Percentiles rank a stretch among this genome's conserved stretches.
phyloP scores from a whole-genome alignment of 352 stramenopile species.

The Globisporangium parvum region DNA sequence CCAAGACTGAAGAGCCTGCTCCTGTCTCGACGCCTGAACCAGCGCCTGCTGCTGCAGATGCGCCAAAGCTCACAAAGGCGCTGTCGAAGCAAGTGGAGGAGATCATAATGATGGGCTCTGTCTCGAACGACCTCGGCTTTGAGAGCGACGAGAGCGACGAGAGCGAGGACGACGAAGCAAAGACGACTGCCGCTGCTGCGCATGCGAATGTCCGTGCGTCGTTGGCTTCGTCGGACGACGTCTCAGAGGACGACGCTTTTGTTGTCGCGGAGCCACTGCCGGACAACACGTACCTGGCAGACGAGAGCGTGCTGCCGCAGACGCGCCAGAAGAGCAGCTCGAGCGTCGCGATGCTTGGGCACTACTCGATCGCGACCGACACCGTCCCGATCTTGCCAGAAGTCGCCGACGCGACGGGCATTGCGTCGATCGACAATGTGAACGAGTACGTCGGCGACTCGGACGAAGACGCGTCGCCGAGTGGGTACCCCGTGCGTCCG shows the following conservation, averaged over 20 bases:
- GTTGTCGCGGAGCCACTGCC: slow-evolving; percentile 2
- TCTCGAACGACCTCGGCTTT: slow-evolving; percentile 45
- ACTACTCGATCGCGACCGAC: slow-evolving; percentile 62
- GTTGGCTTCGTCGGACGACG: slow-evolving; percentile 4
- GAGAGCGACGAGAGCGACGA: slow-evolving; percentile 25
- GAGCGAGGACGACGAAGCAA: slow-evolving; percentile 4
- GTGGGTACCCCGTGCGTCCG: slow-evolving; percentile 30
- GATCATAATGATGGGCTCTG: slow-evolving; percentile 29
- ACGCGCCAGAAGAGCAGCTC: slow-evolving; percentile 41
- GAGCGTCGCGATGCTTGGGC: slow-evolving; percentile 64
- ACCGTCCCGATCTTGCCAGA: slow-evolving; percentile 56
- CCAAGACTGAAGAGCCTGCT: background rate
- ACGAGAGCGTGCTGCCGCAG: slow-evolving; percentile 18
- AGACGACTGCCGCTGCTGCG: background rate
- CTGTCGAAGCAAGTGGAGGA: slow-evolving; percentile 16
- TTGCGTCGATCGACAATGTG: slow-evolving; percentile 55
- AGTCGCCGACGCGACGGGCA: slow-evolving; percentile 37
- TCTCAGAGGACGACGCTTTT: slow-evolving; percentile 9
- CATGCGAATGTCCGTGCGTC: background rate
- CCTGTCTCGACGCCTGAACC: background rate
- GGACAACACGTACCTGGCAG: slow-evolving; percentile 8
- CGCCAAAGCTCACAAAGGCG: slow-evolving; percentile 6
- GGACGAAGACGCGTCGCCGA: slow-evolving; percentile 23
- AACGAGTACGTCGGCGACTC: slow-evolving; percentile 24
- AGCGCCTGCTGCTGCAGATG: slow-evolving; percentile 5